Evolutionary conservation across 768 basidiomycete species (phyloP), one percentile per base, ranked within the genome.

Genomic region (Lenzites betulinus): DNA sequence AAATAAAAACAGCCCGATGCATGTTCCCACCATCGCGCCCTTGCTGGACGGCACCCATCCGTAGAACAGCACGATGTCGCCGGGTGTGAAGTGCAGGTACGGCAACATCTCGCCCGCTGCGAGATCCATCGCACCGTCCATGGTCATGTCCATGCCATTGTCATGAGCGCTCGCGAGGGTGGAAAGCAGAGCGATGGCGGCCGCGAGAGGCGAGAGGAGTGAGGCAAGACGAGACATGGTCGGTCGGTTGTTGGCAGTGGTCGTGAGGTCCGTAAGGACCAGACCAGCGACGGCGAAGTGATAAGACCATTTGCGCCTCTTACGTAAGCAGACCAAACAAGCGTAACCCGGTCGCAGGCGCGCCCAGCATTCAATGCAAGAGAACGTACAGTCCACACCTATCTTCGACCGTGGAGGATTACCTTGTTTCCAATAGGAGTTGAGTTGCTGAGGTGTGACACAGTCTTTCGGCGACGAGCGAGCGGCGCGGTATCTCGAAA

Each of bases 1-100:
- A 2, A 95, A 79, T 59, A 95, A 56, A 68, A 94, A 88, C 16
- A 96, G 68, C 0, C 84, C 94, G 16, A 95, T 76, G 63, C 90
- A 93, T 0, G 92, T 79, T 11, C 91, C 93, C 3, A 83, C 78
- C 71, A 92, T 83, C 5, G 90, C 83, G 0, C 89, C 87, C 0
- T 71, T 66, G 25, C 77, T 80, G 2, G 74, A 70, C 0, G 93
- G 92, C 0, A 87, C 85, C 93, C 93, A 95, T 1, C 85, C 87
- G n/a, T 64, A 35, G 65, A 73, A 79, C 72, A 73, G 74, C 30
- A 73, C 68, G 67, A 26, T 81, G 70, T 90, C 89, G 28, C 84
- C 85, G 11, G 77, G 77, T 4, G 79, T 82, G 67, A 90, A 87
- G 70, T 91, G 90, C 12, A 89, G 74, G 65, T 81, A 88, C 18